These are phyloP conservation scores for Alternaria brassicae DNA, from an alignment of 2,329 filamentous ascomycete genomes.

Conservation along the genomic window DNA sequence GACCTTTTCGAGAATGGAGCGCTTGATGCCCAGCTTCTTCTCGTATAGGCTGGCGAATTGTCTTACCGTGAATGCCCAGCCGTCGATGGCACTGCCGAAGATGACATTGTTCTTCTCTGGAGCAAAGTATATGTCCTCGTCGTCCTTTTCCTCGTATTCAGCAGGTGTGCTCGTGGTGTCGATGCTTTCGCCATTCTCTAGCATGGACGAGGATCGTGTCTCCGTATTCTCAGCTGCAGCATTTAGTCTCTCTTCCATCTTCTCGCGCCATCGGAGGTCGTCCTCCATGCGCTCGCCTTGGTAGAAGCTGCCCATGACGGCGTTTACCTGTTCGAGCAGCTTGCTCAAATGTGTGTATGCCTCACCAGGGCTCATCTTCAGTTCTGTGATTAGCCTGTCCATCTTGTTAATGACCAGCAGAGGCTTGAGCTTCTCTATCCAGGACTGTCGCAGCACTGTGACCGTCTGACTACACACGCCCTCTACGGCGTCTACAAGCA, in stretches of 20 bases:
- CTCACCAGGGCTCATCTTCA: slow-evolving; percentile 90
- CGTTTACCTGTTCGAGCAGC: slow-evolving; percentile 93
- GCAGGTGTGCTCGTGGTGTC: slow-evolving; percentile 58
- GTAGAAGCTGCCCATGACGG: slow-evolving; percentile 95
- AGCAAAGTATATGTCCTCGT: slow-evolving; percentile 97
- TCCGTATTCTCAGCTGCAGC: slow-evolving; percentile 71
- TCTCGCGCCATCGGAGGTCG: slow-evolving; percentile 93
- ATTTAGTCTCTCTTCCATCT: slow-evolving; percentile 83
- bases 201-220: slow-evolving; percentile 53
- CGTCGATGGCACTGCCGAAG: slow-evolving; percentile 95
- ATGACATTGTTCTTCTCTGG: slow-evolving; percentile 99
- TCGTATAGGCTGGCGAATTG: slow-evolving; percentile 95
- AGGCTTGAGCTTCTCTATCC: slow-evolving; percentile 94
- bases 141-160: slow-evolving; percentile 86
- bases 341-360: slow-evolving; percentile 89
- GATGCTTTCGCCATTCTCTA: slow-evolving; percentile 63
- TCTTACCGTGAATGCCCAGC: slow-evolving; percentile 97
- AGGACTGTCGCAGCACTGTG: slow-evolving; percentile 91
- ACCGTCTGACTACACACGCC: slow-evolving; percentile 99
- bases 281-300: slow-evolving; percentile 99
- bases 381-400: slow-evolving; percentile 89
- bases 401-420: slow-evolving; percentile 98
- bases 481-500: slow-evolving; percentile 95
- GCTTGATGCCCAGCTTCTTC: slow-evolving; percentile 95
- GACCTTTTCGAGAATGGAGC: slow-evolving; percentile 85